These are phyloP conservation scores for Candida succiphila DNA, from an alignment of 805 yeast species.

Conservation along the genomic window DNA sequence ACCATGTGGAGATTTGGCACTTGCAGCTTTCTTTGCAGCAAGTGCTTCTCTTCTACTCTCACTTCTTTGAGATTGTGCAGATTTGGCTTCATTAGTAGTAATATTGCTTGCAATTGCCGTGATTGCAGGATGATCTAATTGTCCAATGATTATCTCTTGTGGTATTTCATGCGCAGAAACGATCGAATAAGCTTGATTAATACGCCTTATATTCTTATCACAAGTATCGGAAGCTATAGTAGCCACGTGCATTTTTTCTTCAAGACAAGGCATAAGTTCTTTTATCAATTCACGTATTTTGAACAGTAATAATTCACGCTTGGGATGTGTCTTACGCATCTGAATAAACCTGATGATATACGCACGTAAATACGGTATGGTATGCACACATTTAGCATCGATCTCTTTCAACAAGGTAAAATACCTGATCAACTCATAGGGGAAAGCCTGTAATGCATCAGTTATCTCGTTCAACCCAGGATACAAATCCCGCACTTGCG, in stretches of 20 bases:
- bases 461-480: conserved; percentile 90
- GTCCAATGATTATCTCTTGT: conserved; percentile 64
- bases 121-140: conserved; percentile 87
- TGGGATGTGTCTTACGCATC: conserved; percentile 26
- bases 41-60: conserved; percentile 88
- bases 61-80: conserved; percentile 67
- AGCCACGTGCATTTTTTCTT: conserved; percentile 96
- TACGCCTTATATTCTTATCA: conserved; percentile 54
- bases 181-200: conserved; percentile 77
- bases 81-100: conserved; percentile 42
- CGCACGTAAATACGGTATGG: conserved; percentile 56
- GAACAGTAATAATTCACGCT: conserved; percentile 25
- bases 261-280: conserved; percentile 84
- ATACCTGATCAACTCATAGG: conserved; percentile 72
- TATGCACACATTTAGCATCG: conserved; percentile 82
- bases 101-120: too few species aligned
- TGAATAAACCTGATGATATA: conserved; percentile 40
- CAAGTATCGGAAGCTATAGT: conserved; percentile 79
- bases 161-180: conserved; percentile 74
- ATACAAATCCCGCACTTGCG: conserved; percentile 30
- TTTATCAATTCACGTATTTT: conserved; percentile 35
- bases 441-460: conserved; percentile 87
- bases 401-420: conserved; percentile 85
- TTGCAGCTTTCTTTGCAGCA: conserved; percentile 67
- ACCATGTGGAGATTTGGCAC: conserved; percentile 35